Evolutionary conservation across 1,284 basidiomycete genomes (phyloP).

Genomic region (Cutaneotrichosporon mucoides): DNA sequence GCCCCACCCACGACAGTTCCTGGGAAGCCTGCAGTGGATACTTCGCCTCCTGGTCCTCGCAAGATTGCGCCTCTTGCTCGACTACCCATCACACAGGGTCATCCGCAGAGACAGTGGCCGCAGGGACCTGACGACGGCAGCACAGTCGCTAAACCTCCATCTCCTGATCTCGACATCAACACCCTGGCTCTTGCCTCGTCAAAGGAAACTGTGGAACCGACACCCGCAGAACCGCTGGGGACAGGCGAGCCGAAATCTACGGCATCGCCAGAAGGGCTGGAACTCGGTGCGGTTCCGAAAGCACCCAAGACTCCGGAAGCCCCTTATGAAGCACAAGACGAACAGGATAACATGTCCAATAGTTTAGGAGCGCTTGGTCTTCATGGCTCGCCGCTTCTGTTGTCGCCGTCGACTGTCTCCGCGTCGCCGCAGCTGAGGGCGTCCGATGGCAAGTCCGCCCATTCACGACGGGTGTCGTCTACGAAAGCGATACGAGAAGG

Average conservation of each 20-base stretch:
- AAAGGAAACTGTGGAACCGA: too few relatives aligned
- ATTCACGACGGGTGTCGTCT: slow-evolving; percentile 6
- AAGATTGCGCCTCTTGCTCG: slow-evolving; percentile 44
- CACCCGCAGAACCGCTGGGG: too few relatives aligned
- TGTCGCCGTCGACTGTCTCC: slow-evolving; percentile 3
- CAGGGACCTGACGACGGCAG: neutral
- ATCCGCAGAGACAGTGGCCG: slow-evolving; percentile 28
- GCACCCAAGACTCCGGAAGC: neutral
- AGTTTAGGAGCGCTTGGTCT: neutral
- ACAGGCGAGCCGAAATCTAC: too few relatives aligned
- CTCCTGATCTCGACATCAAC: too few relatives aligned
- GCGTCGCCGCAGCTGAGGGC: neutral
- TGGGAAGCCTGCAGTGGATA: neutral
- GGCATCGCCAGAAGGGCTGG: too few relatives aligned
- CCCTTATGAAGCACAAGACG: neutral
- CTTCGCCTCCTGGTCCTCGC: slow-evolving; percentile 27
- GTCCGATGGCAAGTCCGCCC: neutral
- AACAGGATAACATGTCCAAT: neutral
- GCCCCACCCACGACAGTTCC: neutral
- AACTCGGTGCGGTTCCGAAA: neutral
- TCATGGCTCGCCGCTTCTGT: neutral
- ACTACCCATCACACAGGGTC: slow-evolving; percentile 42
- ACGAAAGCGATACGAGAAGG: slow-evolving; percentile 36
- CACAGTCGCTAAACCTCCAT: neutral
- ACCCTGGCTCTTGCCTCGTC: too few relatives aligned